These are phyloP conservation scores for Hortiboletus flavorubellus DNA, from an alignment of 768 basidiomycete genomes.

Conservation along the genomic window DNA sequence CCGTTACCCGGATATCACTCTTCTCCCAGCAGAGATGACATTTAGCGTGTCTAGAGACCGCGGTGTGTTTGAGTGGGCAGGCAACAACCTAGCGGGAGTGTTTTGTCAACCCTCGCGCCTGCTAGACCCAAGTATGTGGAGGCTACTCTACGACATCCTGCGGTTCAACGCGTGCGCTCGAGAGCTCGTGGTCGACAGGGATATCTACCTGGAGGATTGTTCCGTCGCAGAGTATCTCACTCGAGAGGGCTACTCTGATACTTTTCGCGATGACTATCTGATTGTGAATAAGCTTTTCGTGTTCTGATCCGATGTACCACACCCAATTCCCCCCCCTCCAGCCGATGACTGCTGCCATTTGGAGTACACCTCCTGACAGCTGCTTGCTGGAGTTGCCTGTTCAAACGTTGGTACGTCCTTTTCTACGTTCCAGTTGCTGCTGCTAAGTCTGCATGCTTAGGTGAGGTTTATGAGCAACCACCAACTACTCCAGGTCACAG, in stretches of 20 bases:
- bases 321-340: slow-evolving; percentile 19
- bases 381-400: slow-evolving; percentile 47
- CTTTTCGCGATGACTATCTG: slow-evolving; percentile 72
- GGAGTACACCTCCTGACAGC: slow-evolving; percentile 72
- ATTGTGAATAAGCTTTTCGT: slow-evolving; percentile 52
- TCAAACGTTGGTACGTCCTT: slow-evolving; percentile 48
- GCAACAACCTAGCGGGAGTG: slow-evolving; percentile 52
- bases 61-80: slow-evolving; percentile 69
- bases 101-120: slow-evolving; percentile 67
- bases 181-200: slow-evolving; percentile 36
- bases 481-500: slow-evolving; percentile 66
- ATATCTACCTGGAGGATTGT: slow-evolving; percentile 26
- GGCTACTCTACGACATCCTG: slow-evolving; percentile 66
- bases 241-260: slow-evolving; percentile 60
- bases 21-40: slow-evolving; percentile 68
- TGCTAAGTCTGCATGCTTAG: slow-evolving; percentile 23
- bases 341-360: slow-evolving; percentile 81
- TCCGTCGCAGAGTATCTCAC: slow-evolving; percentile 56
- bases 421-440: not conserved
- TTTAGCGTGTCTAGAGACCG: slow-evolving; percentile 71
- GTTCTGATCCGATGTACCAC: not conserved
- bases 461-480: slow-evolving; percentile 75
- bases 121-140: slow-evolving; percentile 64
- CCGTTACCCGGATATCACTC: slow-evolving; percentile 42
- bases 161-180: slow-evolving; percentile 71